These are phyloP conservation scores for Neurospora sublineolata DNA, from an alignment of 495 filamentous ascomycete genomes.

Conservation along the genomic window DNA sequence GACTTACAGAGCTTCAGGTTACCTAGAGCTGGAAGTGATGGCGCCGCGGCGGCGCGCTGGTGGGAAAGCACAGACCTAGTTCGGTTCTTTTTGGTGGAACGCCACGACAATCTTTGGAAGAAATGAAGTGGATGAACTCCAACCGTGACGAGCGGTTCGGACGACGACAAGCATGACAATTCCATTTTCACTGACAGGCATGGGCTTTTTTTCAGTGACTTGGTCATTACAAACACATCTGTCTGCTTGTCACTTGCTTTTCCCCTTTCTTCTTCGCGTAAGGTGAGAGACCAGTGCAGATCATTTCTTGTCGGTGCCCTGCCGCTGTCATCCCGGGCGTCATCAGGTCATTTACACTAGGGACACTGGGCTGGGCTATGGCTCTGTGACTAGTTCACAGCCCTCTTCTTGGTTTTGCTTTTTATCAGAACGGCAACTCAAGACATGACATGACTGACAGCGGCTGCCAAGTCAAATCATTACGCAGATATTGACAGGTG, in stretches of 20 bases:
- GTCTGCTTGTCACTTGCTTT: background rate
- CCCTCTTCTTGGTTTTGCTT: background rate
- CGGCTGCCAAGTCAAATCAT: background rate
- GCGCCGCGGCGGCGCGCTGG: no score
- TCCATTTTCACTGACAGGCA: background rate
- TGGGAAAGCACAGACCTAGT: background rate
- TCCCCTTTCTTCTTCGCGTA: background rate
- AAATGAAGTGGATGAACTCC: background rate
- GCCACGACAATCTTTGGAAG: background rate
- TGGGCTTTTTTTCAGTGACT: background rate
- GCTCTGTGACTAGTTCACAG: background rate
- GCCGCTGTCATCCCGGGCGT: background rate
- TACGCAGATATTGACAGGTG: background rate
- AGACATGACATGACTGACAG: background rate
- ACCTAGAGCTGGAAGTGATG: no score
- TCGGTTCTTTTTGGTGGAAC: background rate
- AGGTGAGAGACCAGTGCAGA: background rate
- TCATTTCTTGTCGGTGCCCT: background rate
- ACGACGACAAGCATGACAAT: background rate
- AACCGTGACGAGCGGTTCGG: background rate
- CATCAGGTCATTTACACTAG: background rate
- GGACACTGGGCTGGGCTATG: background rate
- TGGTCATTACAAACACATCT: background rate
- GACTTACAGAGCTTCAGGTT: background rate
- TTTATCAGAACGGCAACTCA: background rate